These are phyloP conservation scores for Ceratocystis cubensis DNA, from an alignment of 2,329 filamentous ascomycete genomes.

Conservation along the genomic window DNA sequence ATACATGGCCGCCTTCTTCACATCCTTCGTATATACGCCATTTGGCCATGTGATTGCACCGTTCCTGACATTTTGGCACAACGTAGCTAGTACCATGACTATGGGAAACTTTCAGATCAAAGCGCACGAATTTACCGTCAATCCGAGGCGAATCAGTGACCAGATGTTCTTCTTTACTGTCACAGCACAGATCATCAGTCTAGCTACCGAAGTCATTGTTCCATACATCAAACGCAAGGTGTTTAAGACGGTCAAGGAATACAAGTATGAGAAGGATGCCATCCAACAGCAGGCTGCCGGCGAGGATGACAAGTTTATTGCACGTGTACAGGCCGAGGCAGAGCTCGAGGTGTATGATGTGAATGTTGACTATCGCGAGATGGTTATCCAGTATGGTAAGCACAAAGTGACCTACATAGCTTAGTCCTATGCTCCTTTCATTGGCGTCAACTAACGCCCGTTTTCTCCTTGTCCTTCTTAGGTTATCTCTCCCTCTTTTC, in stretches of 20 bases:
- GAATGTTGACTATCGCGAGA: conserved; percentile 79
- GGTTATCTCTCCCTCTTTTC: conserved; percentile 87
- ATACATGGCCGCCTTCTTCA: conserved; percentile 83
- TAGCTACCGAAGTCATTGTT: conserved; percentile 71
- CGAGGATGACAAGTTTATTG: conserved; percentile 69
- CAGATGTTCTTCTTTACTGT: conserved; percentile 96
- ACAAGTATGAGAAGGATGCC: conserved; percentile 39
- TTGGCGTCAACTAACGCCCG: not conserved
- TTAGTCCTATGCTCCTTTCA: not conserved
- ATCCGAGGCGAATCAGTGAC: conserved; percentile 68
- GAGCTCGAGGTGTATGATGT: conserved; percentile 79
- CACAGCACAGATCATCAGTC: conserved; percentile 81
- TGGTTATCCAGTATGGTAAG: conserved; percentile 67
- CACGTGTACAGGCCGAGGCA: conserved; percentile 69
- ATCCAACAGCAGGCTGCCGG: conserved; percentile 48
- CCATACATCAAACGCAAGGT: conserved; percentile 72
- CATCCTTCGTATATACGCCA: conserved; percentile 86
- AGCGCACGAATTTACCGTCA: conserved; percentile 60
- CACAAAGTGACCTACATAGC: conserved; percentile 11
- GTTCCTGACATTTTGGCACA: conserved; percentile 69
- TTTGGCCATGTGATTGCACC: conserved; percentile 77
- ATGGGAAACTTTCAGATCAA: conserved; percentile 60
- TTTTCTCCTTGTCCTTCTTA: conserved; percentile 22
- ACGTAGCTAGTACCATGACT: conserved; percentile 61
- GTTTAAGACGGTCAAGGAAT: conserved; percentile 63